Percentiles rank a stretch among this genome's conserved stretches.
Conservation (phyloP, 2,329 filamentous ascomycete species). For the Cadophora sp. region DNA sequence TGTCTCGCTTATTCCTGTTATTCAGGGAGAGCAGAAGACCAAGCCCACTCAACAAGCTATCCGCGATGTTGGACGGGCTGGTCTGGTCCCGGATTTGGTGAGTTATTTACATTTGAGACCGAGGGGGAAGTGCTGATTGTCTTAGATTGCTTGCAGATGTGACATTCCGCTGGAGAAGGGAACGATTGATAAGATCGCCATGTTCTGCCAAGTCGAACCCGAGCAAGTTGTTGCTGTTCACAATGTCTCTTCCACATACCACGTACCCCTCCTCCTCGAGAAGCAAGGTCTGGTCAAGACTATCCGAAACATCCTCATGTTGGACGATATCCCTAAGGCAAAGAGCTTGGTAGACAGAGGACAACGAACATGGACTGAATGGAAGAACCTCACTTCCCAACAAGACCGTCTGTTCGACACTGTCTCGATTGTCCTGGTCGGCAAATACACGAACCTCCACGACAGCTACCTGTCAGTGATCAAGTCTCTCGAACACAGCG, state of each 20-base stretch:
- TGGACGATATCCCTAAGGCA: constrained; percentile 63
- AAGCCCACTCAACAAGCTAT: constrained; percentile 96
- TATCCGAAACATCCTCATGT: constrained; percentile 69
- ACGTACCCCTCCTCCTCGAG: constrained; percentile 90
- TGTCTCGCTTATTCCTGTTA: constrained; percentile 84
- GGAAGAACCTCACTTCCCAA: constrained; percentile 73
- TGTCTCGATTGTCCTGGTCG: constrained; percentile 85
- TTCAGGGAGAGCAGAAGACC: constrained; percentile 80
- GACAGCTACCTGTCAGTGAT: constrained; percentile 86
- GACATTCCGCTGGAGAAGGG: constrained; percentile 74
- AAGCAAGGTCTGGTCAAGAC: constrained; percentile 76
- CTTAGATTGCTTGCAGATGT: constrained; percentile 89
- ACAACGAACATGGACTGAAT: constrained; percentile 74
- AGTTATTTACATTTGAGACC: not conserved
- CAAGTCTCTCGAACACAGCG: constrained; percentile 89
- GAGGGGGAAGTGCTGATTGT: constrained; percentile 19
- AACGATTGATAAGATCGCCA: constrained; percentile 87
- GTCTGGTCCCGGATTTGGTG: constrained; percentile 39
- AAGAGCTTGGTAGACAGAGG: constrained; percentile 67
- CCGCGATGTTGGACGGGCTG: constrained; percentile 78
- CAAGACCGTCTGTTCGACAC: constrained; percentile 71
- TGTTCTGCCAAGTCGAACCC: constrained; percentile 84
- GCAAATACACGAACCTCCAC: constrained; percentile 86
- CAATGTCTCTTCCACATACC: constrained; percentile 90
- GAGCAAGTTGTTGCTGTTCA: constrained; percentile 90